phyloP scores from a whole-genome alignment of 495 filamentous ascomycete genomes.

The Hypoxylon perforatum region DNA sequence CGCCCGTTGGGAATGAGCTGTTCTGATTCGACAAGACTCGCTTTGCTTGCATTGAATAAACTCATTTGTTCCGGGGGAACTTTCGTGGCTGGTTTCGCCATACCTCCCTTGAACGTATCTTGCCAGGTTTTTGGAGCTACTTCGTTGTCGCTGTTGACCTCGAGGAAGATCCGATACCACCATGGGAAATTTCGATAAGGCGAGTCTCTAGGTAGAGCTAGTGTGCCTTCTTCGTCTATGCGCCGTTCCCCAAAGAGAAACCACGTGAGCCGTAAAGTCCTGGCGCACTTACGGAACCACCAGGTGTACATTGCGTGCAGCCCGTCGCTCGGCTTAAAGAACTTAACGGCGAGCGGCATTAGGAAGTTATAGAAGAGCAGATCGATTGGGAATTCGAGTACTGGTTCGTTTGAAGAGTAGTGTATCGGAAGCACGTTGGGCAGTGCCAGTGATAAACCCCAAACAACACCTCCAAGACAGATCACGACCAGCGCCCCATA shows the following conservation, averaged over 20 bases:
- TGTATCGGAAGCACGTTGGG: conserved; percentile 85
- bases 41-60: conserved; percentile 38
- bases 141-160: conserved; percentile 43
- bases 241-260: conserved; percentile 90
- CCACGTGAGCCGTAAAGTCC: conserved; percentile 81
- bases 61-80: conserved; percentile 41
- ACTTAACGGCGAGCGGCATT: conserved; percentile 83
- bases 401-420: conserved; percentile 89
- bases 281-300: conserved; percentile 94
- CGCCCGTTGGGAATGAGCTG: conserved; percentile 73
- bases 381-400: conserved; percentile 94
- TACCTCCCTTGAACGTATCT: conserved; percentile 53
- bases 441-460: conserved; percentile 77
- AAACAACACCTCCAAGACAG: conserved; percentile 95
- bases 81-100: conserved; percentile 43
- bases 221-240: conserved; percentile 81
- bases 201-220: conserved; percentile 45
- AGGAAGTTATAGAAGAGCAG: conserved; percentile 96
- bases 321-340: conserved; percentile 84
- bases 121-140: conserved; percentile 55
- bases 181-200: conserved; percentile 37
- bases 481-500: conserved; percentile 93
- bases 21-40: conserved; percentile 54
- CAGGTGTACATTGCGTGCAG: conserved; percentile 88
- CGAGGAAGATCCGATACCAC: conserved; percentile 52